These are phyloP conservation scores for Hirsutella thompsonii DNA, from an alignment of 2,329 filamentous ascomycete genomes.

Conservation along the genomic window DNA sequence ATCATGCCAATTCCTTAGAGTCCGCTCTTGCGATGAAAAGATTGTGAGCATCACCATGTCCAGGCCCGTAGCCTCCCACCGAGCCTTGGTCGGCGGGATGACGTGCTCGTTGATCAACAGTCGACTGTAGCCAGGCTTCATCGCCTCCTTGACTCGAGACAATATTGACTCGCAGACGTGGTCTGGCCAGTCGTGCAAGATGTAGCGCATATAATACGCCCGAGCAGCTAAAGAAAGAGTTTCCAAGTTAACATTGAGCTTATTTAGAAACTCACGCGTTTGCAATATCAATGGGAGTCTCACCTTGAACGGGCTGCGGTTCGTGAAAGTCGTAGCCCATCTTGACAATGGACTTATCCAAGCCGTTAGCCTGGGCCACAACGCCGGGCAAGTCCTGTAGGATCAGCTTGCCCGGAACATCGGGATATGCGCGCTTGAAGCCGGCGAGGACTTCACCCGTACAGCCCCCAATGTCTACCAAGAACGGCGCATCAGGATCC, in stretches of 20 bases:
- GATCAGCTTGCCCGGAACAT: not conserved
- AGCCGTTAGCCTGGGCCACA: conserved; percentile 12
- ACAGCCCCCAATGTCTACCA: conserved; percentile 23
- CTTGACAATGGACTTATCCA: conserved; percentile 16
- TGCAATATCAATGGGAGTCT: conserved; percentile 11
- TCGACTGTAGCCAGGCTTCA: conserved; percentile 24
- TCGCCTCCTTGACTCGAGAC: conserved; percentile 16
- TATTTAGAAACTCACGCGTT: conserved; percentile 11
- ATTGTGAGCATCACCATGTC: conserved; percentile 23
- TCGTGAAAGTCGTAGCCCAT: conserved; percentile 33
- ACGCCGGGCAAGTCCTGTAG: not conserved
- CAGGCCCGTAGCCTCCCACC: conserved; percentile 22
- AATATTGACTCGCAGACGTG: conserved; percentile 18
- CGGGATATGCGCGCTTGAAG: conserved; percentile 20
- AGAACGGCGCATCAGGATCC: conserved; percentile 11
- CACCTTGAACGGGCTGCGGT: conserved; percentile 30
- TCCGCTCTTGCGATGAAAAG: conserved; percentile 21
- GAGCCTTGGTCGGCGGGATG: conserved; percentile 17
- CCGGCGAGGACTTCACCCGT: conserved; percentile 21
- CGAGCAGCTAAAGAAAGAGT: no score
- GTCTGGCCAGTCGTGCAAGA: conserved; percentile 30
- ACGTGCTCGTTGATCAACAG: conserved; percentile 25
- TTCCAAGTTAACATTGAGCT: no score
- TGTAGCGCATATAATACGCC: conserved; percentile 26
- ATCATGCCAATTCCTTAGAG: conserved; percentile 18